Evolutionary conservation across 2,329 filamentous ascomycete genomes (phyloP).

Genomic region (Hypoxylon sp.): DNA sequence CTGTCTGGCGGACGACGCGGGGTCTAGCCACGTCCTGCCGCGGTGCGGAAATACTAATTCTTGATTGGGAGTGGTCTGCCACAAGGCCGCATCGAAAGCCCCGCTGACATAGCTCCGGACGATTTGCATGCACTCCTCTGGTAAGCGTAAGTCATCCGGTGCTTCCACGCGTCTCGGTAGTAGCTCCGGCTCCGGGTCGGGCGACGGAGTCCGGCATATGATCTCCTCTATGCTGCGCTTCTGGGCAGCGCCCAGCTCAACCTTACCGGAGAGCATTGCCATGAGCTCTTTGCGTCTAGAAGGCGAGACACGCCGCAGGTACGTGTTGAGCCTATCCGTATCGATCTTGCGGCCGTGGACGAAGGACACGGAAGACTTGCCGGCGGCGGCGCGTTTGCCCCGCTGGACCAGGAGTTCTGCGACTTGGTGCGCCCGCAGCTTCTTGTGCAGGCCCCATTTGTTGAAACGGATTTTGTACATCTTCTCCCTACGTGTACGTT

Average conservation of each 20-base stretch:
- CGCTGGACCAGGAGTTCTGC: conserved; percentile 40
- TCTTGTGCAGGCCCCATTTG: conserved; percentile 46
- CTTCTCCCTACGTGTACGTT: conserved; percentile 37
- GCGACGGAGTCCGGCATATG: conserved; percentile 40
- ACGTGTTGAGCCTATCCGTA: conserved; percentile 37
- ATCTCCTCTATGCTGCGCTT: conserved; percentile 30
- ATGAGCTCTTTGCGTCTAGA: conserved; percentile 33
- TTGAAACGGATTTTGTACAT: conserved; percentile 46
- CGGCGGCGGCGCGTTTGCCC: conserved; percentile 31
- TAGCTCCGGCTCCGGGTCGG: conserved; percentile 19
- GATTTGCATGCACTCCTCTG: conserved; percentile 44
- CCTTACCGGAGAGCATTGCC: conserved; percentile 17
- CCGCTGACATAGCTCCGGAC: conserved; percentile 36
- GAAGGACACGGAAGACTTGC: conserved; percentile 35
- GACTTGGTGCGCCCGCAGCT: conserved; percentile 41
- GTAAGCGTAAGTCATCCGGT: conserved; percentile 37
- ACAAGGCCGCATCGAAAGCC: conserved; percentile 31
- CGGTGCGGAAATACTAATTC: conserved; percentile 30
- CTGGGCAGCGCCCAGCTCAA: conserved; percentile 5
- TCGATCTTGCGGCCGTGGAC: conserved; percentile 41
- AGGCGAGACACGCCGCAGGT: conserved; percentile 37
- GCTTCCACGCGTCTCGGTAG: conserved; percentile 31
- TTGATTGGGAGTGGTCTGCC: conserved; percentile 24
- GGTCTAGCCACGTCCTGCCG: conserved; percentile 37
- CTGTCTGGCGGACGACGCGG: conserved; percentile 38